A percentile compares a stretch with the other conserved stretches of the same genome.
Evolutionary conservation across 768 basidiomycete species (phyloP).

Genomic region (Tephrocybe sp.): DNA sequence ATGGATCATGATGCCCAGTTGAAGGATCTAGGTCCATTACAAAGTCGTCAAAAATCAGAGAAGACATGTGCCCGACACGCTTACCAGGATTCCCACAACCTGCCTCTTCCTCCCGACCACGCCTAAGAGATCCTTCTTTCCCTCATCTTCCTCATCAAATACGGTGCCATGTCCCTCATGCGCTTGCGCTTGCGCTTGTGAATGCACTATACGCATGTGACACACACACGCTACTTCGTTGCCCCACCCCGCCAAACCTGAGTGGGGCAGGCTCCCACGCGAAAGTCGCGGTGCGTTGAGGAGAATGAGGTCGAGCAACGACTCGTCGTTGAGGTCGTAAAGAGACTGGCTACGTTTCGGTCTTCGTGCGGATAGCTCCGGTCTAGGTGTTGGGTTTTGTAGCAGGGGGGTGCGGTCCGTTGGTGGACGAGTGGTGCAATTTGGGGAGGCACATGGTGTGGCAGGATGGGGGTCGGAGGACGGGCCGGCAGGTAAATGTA

Average conservation of each 20-base stretch:
- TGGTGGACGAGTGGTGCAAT: neutral
- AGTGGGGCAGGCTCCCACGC: constrained; percentile 14
- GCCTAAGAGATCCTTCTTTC: constrained; percentile 21
- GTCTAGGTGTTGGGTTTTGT: neutral
- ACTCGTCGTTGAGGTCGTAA: constrained; percentile 14
- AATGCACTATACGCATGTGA: constrained; percentile 12
- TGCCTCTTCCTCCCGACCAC: constrained; percentile 58
- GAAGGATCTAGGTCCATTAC: constrained; percentile 57
- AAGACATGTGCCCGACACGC: constrained; percentile 20
- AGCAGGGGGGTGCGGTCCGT: constrained; percentile 14
- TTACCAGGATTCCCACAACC: constrained; percentile 72
- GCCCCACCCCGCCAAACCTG: constrained; percentile 13
- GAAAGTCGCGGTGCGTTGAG: constrained; percentile 21
- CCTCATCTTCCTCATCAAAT: constrained; percentile 13
- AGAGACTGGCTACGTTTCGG: constrained; percentile 15
- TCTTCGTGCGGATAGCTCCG: constrained; percentile 5
- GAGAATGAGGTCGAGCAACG: constrained; percentile 14
- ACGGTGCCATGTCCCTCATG: constrained; percentile 2
- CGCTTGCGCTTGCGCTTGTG: constrained; percentile 7
- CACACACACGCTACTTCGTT: constrained; percentile 18
- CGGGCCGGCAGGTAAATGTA: neutral
- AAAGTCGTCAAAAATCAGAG: neutral
- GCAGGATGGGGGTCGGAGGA: neutral
- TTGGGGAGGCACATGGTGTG: constrained; percentile 2
- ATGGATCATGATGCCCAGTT: constrained; percentile 85